phyloP scores from a whole-genome alignment of 441 rosid genomes.

The Arabidopsis hybrid region DNA sequence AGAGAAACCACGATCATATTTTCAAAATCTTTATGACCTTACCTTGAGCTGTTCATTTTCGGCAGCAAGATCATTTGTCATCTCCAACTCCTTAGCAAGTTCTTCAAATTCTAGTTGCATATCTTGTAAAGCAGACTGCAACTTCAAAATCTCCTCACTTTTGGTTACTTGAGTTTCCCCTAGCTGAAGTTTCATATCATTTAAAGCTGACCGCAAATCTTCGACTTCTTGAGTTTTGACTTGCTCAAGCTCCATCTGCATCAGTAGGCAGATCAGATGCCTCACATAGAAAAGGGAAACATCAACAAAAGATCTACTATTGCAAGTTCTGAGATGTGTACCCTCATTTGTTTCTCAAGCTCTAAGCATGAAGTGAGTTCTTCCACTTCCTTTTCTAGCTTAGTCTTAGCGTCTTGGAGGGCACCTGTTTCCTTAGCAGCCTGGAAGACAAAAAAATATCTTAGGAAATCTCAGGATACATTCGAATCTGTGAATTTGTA shows the following conservation, averaged over 20 bases:
- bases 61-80: constrained; percentile 48
- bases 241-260: constrained; percentile 55
- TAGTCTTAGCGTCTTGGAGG: constrained; percentile 90
- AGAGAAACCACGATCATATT: constrained; percentile 14
- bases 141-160: constrained; percentile 73
- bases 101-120: constrained; percentile 60
- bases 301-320: constrained; percentile 14
- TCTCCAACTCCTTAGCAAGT: constrained; percentile 53
- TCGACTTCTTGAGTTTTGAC: constrained; percentile 70
- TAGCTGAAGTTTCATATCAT: constrained; percentile 43
- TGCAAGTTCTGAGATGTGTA: constrained; percentile 37
- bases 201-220: constrained; percentile 41
- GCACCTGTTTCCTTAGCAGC: constrained; percentile 98
- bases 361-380: constrained; percentile 74
- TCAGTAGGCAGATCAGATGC: constrained; percentile 28
- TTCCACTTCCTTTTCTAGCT: constrained; percentile 88
- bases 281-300: constrained; percentile 32
- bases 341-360: constrained; percentile 87
- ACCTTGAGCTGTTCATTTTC: constrained; percentile 53
- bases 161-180: constrained; percentile 66
- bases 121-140: constrained; percentile 75
- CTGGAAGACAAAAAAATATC: constrained; percentile 51
- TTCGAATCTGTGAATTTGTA: constrained; percentile 9
- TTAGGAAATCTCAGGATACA: constrained; percentile 11
- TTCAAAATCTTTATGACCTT: constrained; percentile 16